Conservation (phyloP, 1,284 basidiomycete genomes). For the Ganoderma sinense region DNA sequence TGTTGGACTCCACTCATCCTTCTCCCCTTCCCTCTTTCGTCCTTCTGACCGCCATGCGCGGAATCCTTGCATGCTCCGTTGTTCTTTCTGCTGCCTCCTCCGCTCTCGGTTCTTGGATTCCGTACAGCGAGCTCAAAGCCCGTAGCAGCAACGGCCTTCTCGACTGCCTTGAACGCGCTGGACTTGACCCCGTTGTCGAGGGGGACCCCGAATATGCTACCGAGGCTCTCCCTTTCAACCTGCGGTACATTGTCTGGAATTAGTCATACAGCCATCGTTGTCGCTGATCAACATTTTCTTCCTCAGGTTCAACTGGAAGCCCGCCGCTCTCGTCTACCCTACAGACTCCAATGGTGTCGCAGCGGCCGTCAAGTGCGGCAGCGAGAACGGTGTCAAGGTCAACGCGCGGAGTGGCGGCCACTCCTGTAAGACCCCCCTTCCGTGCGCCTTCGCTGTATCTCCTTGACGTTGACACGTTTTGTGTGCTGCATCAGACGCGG, state of each 20-base stretch:
- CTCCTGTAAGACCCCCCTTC: conserved; percentile 12
- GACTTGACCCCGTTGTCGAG: conserved; percentile 16
- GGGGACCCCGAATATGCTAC: conserved; percentile 13
- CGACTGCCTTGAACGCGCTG: conserved; percentile 10
- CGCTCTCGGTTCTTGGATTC: conserved; percentile 11
- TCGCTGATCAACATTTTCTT: neutral
- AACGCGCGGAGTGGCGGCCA: conserved; percentile 21
- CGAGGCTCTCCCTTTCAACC: conserved; percentile 17
- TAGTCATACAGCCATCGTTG: neutral
- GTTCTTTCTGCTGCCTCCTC: conserved; percentile 13
- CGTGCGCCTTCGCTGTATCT: neutral
- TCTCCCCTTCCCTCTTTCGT: neutral
- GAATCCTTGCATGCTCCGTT: conserved; percentile 2
- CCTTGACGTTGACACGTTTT: neutral
- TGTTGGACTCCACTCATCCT: neutral
- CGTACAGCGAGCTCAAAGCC: conserved; percentile 7
- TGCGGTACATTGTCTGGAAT: conserved; percentile 7
- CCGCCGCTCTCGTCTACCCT: conserved; percentile 14
- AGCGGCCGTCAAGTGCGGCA: conserved; percentile 16
- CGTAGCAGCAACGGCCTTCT: conserved; percentile 7
- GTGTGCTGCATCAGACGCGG: conserved; percentile 6
- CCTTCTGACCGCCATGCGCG: conserved; percentile 9
- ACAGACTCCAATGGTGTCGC: conserved; percentile 6
- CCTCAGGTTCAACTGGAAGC: conserved; percentile 11
- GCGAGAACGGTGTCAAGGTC: conserved; percentile 13